These are phyloP conservation scores for Starmera quercuum DNA, from an alignment of 805 yeast genomes.

Conservation along the genomic window DNA sequence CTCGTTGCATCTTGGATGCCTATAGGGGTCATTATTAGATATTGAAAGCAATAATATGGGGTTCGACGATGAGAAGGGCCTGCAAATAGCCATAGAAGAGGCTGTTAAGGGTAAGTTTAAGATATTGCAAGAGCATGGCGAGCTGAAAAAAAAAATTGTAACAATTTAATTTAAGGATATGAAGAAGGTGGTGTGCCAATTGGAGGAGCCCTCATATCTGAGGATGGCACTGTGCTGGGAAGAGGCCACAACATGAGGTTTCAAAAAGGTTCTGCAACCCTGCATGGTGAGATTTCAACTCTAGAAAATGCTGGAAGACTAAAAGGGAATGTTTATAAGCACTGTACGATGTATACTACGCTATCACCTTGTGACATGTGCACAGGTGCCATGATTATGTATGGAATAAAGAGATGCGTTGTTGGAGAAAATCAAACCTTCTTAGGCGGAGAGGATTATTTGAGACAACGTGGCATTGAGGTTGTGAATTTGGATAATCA, in stretches of 20 bases:
- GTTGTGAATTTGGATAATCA: conserved; percentile 52
- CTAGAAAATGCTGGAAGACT: conserved; percentile 88
- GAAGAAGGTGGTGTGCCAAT: conserved; percentile 91
- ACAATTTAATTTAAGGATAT: conserved; percentile 33
- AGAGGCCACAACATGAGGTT: conserved; percentile 87
- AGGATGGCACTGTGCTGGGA: conserved; percentile 77
- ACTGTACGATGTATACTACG: conserved; percentile 88
- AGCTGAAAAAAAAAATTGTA: too few species aligned
- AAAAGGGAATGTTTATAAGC: conserved; percentile 68
- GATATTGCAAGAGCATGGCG: neutral
- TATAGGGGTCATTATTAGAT: too few species aligned
- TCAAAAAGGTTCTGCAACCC: conserved; percentile 74
- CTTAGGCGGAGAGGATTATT: conserved; percentile 74
- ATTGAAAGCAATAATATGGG: too few species aligned
- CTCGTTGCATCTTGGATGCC: too few species aligned
- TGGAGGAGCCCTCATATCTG: conserved; percentile 62
- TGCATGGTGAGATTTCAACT: conserved; percentile 90
- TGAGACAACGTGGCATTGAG: conserved; percentile 62
- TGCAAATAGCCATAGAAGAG: conserved; percentile 65
- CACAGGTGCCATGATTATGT: conserved; percentile 84
- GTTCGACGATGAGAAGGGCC: conserved; percentile 59
- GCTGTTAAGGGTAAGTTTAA: conserved; percentile 45
- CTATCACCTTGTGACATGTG: conserved; percentile 95
- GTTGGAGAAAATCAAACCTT: conserved; percentile 84
- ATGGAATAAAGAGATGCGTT: conserved; percentile 82